phyloP scores from a whole-genome alignment of 306 rosid genomes.

The Fagus crenata region DNA sequence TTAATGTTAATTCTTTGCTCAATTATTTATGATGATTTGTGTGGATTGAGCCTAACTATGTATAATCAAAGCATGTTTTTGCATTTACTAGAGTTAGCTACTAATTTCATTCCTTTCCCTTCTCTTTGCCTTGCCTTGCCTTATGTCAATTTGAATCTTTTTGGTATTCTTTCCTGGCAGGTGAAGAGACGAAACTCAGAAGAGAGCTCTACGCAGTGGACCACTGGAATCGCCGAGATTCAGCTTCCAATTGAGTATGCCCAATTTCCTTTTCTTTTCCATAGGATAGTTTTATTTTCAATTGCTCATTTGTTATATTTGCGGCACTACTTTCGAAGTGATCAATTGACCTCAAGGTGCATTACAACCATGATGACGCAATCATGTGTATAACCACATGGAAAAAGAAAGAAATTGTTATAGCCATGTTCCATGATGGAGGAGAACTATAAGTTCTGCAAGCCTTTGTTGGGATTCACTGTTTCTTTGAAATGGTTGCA shows the following conservation, averaged over 20 bases:
- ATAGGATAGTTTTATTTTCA: background rate
- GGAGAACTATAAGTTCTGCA: background rate
- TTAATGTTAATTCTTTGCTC: background rate
- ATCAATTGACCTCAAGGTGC: background rate
- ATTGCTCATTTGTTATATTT: background rate
- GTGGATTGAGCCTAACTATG: background rate
- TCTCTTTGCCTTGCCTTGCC: conserved; percentile 1
- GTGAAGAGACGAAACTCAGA: conserved; percentile 88
- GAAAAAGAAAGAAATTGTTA: background rate
- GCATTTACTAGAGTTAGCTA: background rate
- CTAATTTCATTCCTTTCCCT: background rate
- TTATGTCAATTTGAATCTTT: background rate
- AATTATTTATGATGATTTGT: background rate
- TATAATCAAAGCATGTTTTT: background rate
- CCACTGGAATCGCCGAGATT: conserved; percentile 96
- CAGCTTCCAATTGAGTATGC: conserved; percentile 98
- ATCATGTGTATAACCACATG: background rate
- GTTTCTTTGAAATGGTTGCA: conserved; percentile 35
- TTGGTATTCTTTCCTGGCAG: conserved; percentile 38
- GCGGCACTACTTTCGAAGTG: background rate
- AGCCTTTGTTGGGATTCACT: conserved; percentile 6
- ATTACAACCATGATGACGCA: background rate
- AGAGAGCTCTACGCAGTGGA: conserved; percentile 99
- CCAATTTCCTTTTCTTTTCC: conserved; percentile 17
- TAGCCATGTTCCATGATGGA: background rate